These are phyloP conservation scores for Rhamnella rubrinervis DNA, from an alignment of 331 rosid species.

Conservation along the genomic window DNA sequence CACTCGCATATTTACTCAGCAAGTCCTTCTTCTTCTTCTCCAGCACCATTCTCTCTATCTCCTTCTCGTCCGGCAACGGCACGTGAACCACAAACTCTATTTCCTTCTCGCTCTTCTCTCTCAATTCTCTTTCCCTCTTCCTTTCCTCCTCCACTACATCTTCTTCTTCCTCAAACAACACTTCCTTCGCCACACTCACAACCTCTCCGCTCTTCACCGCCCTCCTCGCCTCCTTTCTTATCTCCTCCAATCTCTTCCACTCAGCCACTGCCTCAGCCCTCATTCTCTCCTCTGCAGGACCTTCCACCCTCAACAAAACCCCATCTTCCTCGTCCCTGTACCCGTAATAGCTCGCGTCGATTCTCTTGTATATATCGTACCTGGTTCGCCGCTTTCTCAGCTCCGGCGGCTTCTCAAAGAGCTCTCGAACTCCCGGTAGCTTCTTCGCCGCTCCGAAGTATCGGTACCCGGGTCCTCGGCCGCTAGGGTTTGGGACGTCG, in stretches of 20 bases:
- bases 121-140: constrained; percentile 50
- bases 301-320: constrained; percentile 64
- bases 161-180: constrained; percentile 76
- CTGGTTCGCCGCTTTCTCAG: constrained; percentile 76
- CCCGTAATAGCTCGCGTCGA: constrained; percentile 84
- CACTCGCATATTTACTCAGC: constrained; percentile 66
- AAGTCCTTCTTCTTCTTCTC: constrained; percentile 90
- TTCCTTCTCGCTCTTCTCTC: constrained; percentile 52
- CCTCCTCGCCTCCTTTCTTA: constrained; percentile 79
- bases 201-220: constrained; percentile 82
- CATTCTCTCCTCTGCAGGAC: constrained; percentile 59
- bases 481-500: constrained; percentile 90
- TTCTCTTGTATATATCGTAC: constrained; percentile 81
- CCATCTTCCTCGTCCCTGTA: constrained; percentile 94
- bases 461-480: constrained; percentile 91
- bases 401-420: constrained; percentile 91
- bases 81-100: constrained; percentile 85
- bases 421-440: constrained; percentile 75
- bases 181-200: constrained; percentile 57
- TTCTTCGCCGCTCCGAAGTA: constrained; percentile 93
- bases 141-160: constrained; percentile 74
- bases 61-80: constrained; percentile 84
- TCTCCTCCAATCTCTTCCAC: constrained; percentile 74
- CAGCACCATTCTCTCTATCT: constrained; percentile 88
- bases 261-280: constrained; percentile 64